Evolutionary conservation across 306 rosid species (phyloP).

Genomic region (Sindora glabra): DNA sequence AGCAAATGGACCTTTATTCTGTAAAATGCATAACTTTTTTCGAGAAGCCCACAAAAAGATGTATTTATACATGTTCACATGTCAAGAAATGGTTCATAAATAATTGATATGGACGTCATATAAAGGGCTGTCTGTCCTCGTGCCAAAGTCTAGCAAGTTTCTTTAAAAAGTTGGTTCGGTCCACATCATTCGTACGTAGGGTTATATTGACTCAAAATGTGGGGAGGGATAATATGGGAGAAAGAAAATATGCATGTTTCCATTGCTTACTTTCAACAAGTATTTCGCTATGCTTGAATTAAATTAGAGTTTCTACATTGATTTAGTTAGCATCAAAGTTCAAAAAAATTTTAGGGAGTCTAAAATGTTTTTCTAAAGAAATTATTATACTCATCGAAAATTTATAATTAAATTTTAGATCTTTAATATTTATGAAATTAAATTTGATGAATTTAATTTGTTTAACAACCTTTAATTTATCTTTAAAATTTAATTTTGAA

Average conservation of each 20-base stretch:
- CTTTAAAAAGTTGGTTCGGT: conserved; percentile 16
- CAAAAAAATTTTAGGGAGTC: too few species aligned
- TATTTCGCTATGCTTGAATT: neutral
- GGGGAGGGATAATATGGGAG: neutral
- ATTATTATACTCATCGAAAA: too few species aligned
- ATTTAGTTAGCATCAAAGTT: too few species aligned
- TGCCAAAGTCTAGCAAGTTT: conserved; percentile 25
- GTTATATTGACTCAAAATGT: too few species aligned
- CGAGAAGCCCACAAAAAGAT: neutral
- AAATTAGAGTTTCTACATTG: neutral
- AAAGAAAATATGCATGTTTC: neutral
- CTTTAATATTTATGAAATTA: too few species aligned
- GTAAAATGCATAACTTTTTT: neutral
- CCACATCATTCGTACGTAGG: conserved; percentile 15
- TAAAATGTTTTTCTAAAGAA: too few species aligned
- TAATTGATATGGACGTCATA: conserved; percentile 31
- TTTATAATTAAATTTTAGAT: too few species aligned
- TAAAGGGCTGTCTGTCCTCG: conserved; percentile 28
- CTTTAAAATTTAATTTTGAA: too few species aligned
- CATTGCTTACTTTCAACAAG: neutral
- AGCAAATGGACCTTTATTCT: too few species aligned
- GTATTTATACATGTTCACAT: conserved; percentile 13
- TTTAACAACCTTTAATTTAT: too few species aligned
- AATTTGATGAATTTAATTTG: too few species aligned
- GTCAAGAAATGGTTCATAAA: conserved; percentile 34